Base-by-base conservation (phyloP, 2,329 filamentous ascomycete species). In the Paracoccidioides brasiliensis region DNA sequence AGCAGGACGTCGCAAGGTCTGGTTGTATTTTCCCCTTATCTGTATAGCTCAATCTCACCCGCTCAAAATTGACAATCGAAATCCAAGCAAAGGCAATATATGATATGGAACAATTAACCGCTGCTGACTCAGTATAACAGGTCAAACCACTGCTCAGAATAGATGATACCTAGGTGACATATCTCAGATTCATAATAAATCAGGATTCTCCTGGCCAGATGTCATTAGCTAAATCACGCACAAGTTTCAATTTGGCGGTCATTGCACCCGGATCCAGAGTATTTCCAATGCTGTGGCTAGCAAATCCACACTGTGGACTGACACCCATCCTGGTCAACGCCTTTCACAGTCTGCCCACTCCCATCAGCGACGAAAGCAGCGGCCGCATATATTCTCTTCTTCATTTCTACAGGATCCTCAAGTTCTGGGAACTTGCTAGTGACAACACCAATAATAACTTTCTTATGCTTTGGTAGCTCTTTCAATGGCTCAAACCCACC, bases 281-380 rank as follows among this genome's bases (percentile, higher is more conserved):
- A 65, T 90, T 89, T 0, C 86, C 86, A 63, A 79, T 82, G 61
- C 84, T 81, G 66, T 90, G 86, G 40, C 82, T 87, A 40, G 85
- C 86, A 68, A 86, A 86, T 5, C 83, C 84, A 66, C 84, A 87
- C 72, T 88, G 85, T 0, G 85, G 84, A 65, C 81, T 85, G 15
- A 88, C 78, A 55, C 78, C 78, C 50, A 90, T 72, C 61, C 83
- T 80, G 69, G 84, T 78, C 10, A 90, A 73, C 0, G 85, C 85
- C 67, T 88, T 87, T 79, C 48, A 76, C 74, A 2, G 74, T 80
- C 70, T 85, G 76, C 8, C 79, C 79, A 54, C 77, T 82, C 0
- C 85, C 86, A 69, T 84, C 77, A 0, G 85, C 84, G 32, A 90
- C 79, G 67, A 82, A 83, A 52, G 84, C 80, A 2, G 85, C 86